These are phyloP conservation scores for Talaromyces adpressus DNA, from an alignment of 495 filamentous ascomycete species.

Conservation along the genomic window DNA sequence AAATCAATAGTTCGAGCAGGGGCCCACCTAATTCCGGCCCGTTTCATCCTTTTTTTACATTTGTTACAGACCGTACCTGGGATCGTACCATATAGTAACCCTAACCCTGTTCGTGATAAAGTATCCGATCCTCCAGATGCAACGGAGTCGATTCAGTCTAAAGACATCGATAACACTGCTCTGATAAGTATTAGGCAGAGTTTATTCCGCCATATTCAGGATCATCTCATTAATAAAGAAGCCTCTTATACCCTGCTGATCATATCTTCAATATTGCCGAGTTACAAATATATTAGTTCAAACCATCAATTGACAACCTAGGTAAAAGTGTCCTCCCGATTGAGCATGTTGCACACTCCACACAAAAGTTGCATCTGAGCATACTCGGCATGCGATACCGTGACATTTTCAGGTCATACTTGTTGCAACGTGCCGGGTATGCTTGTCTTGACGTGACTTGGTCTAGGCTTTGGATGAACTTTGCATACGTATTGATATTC, in stretches of 20 bases:
- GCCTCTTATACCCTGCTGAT: no score
- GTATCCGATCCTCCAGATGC: no score
- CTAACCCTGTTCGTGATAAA: not conserved
- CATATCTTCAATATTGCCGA: not conserved
- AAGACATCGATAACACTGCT: no score
- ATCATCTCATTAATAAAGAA: no score
- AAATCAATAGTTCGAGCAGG: slow-evolving; percentile 2
- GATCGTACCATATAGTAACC: not conserved
- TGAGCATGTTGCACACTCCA: not conserved
- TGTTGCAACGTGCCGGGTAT: not conserved
- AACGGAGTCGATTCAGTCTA: no score
- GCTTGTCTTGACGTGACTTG: not conserved
- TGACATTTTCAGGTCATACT: not conserved
- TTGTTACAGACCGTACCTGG: not conserved
- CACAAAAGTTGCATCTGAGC: not conserved
- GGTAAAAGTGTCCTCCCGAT: not conserved
- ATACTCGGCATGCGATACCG: not conserved
- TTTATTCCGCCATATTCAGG: no score
- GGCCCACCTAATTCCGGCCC: not conserved
- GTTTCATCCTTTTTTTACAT: not conserved
- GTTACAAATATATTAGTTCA: not conserved
- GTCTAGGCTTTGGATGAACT: not conserved
- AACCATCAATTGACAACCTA: not conserved
- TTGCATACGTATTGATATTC: no score
- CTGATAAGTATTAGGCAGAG: no score